phyloP scores from a whole-genome alignment of 345 rosid genomes.

The thale cress (Arabidopsis thaliana) region TAIR10.1 NC_003071.7:10680001-10680500 shows the following conservation, averaged over 20 bases:
- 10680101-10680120: conserved; percentile 73
- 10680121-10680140: conserved; percentile 98
- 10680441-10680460: conserved; percentile 79
- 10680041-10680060: background rate
- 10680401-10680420: conserved; percentile 97
- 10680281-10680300: conserved; percentile 95
- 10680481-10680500: conserved; percentile 92
- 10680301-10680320: conserved; percentile 68
- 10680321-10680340: conserved; percentile 86
- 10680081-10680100: conserved; percentile 72
- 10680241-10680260: background rate
- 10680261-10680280: conserved; percentile 67
- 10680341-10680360: conserved; percentile 87
- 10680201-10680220: conserved; percentile 51
- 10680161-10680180: conserved; percentile 68
- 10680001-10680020: background rate
- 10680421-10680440: conserved; percentile 83
- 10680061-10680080: conserved; percentile 49
- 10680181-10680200: conserved; percentile 92
- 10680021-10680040: background rate
- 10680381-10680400: conserved; percentile 93
- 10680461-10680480: conserved; percentile 86
- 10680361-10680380: conserved; percentile 99
- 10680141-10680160: conserved; percentile 92
- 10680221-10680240: conserved; percentile 10